Base-by-base conservation (phyloP, 2,329 filamentous ascomycete species). In the Cladosporium oxysporum region DNA sequence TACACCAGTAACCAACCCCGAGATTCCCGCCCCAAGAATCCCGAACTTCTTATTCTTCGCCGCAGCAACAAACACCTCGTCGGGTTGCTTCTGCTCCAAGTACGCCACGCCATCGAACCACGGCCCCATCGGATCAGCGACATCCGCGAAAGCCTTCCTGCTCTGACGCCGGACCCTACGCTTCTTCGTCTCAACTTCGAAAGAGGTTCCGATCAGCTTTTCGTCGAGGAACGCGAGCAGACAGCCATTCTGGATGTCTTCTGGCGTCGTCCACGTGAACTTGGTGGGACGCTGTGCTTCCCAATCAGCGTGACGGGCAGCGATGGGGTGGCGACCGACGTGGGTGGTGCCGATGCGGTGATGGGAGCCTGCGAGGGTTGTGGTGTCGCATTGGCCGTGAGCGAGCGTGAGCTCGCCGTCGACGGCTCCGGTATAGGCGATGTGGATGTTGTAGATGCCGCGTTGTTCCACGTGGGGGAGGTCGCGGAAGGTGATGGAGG, bases 91-190 rank as follows among this genome's bases (percentile, higher is more conserved):
- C 37, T 82, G 78, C 67, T 85, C 75, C 50, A 90, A 80, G 66
- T 87, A 82, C 60, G 81, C 82, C 18, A 90, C 87, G 11, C 87
- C 87, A 71, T 90, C 85, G 67, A 90, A 90, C 88, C 87, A 90
- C 0, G 87, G 85, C 0, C 87, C 87, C 72, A 79, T 85, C 2
- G 79, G 78, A 60, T 85, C 82, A 60, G 82, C 81, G 78, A 88
- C 83, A n/a, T 80, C 76, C 1, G 80, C 76, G 21, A 53, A 53
- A 31, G 49, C 49, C 49, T 29, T 53, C 23, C 23, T n/a, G 49
- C 49, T 72, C 62, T 79, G 76, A 58, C 80, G 72, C 41, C 71
- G 71, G 31, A 69, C 70, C 18, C 77, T 76, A 28, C 75, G 75
- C 65, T 74, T 73, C 35, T 70, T 75, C 18, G 83, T 71, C 7